Evolutionary conservation across 352 stramenopile species (phyloP).

Genomic region (Pythium aphanidermatum): DNA sequence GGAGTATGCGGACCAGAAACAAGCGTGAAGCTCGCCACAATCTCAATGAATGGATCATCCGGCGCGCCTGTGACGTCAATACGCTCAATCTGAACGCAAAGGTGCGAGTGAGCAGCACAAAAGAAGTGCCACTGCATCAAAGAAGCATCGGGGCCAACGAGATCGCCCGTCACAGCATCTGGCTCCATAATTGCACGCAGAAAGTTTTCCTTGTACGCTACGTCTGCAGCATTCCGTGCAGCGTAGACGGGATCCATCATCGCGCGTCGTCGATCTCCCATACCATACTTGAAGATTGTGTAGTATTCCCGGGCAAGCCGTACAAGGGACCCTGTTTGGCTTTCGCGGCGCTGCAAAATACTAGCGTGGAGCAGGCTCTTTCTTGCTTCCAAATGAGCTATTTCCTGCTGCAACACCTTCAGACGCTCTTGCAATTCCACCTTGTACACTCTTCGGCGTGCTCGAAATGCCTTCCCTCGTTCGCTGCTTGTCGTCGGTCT

Average conservation of each 20-base stretch:
- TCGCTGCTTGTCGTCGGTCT: slow-evolving; percentile 10
- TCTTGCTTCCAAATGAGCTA: neutral
- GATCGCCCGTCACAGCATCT: slow-evolving; percentile 8
- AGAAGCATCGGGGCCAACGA: slow-evolving; percentile 11
- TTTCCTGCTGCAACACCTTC: neutral
- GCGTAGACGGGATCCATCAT: slow-evolving; percentile 2
- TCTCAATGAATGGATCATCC: slow-evolving; percentile 5
- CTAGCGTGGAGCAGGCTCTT: neutral
- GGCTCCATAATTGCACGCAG: slow-evolving; percentile 11
- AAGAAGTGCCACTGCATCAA: slow-evolving; percentile 17
- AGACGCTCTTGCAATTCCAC: slow-evolving; percentile 4
- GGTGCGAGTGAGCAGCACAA: neutral
- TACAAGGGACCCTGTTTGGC: neutral
- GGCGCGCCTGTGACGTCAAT: slow-evolving; percentile 2
- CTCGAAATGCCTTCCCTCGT: slow-evolving; percentile 8
- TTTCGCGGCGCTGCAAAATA: neutral
- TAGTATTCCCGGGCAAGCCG: slow-evolving; percentile 8
- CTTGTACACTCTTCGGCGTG: slow-evolving; percentile 1
- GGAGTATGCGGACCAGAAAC: slow-evolving; percentile 8
- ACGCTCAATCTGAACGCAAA: slow-evolving; percentile 1
- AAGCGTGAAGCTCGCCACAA: slow-evolving; percentile 1
- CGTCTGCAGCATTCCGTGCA: neutral
- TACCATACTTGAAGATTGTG: slow-evolving; percentile 9
- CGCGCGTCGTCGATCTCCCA: slow-evolving; percentile 6
- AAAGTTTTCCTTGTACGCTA: slow-evolving; percentile 15